A percentile compares a stretch with the other conserved stretches of the same genome.
Conservation (phyloP, 257 asterid genomes). For the Linderniella brevidens region DNA sequence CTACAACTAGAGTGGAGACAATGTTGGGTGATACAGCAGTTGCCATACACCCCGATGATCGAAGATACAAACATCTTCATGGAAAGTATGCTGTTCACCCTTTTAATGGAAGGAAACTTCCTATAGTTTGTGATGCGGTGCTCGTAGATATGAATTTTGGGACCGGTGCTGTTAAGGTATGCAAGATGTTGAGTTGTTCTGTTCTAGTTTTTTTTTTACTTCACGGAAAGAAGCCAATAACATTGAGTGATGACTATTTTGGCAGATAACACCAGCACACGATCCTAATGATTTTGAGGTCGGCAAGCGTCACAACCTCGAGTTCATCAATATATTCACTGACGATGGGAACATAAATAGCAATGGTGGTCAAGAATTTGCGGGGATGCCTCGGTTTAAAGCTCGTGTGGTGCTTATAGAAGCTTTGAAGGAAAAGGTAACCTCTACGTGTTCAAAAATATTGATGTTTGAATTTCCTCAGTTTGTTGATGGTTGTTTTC, state of each 20-base stretch:
- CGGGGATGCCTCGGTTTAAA: conserved; percentile 72
- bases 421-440: conserved; percentile 65
- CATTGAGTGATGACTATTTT: conserved; percentile 13
- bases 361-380: conserved; percentile 64
- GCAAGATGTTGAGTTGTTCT: conserved; percentile 8
- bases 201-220: not conserved
- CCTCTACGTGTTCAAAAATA: not conserved
- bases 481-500: conserved; percentile 10
- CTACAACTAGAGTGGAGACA: conserved; percentile 90
- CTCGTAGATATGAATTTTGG: conserved; percentile 91
- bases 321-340: conserved; percentile 68
- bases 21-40: conserved; percentile 97
- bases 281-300: conserved; percentile 98
- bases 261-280: conserved; percentile 95
- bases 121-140: conserved; percentile 68
- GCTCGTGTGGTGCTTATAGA: conserved; percentile 71
- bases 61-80: conserved; percentile 67
- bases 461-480: not conserved
- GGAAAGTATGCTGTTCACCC: conserved; percentile 83
- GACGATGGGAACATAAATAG: conserved; percentile 92
- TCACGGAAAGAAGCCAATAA: conserved; percentile 9
- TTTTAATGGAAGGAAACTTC: conserved; percentile 73
- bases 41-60: conserved; percentile 86
- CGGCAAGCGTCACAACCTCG: conserved; percentile 82
- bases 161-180: conserved; percentile 96